These are phyloP conservation scores for Crataegus laevigata DNA, from an alignment of 306 rosid genomes.

Conservation along the genomic window DNA sequence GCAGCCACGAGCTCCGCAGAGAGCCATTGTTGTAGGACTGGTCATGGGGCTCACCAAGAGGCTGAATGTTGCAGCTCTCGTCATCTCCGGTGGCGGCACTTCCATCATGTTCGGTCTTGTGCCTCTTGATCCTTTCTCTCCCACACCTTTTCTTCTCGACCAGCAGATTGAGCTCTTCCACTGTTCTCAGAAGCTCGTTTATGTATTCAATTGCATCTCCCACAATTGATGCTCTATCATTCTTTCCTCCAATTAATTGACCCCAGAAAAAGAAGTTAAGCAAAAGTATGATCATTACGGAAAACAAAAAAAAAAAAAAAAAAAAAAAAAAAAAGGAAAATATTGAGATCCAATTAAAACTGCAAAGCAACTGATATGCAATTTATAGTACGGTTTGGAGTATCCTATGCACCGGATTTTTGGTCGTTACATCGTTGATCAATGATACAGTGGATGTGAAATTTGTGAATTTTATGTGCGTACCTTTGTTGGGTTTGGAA, in stretches of 20 bases:
- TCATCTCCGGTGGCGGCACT: conserved; percentile 30
- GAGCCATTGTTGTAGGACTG: conserved; percentile 37
- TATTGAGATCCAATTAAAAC: neutral
- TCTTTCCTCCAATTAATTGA: conserved; percentile 32
- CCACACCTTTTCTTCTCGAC: conserved; percentile 61
- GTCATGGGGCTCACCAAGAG: conserved; percentile 41
- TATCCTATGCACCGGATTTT: too few relatives aligned
- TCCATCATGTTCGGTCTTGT: conserved; percentile 36
- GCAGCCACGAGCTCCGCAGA: conserved; percentile 84
- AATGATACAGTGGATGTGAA: neutral
- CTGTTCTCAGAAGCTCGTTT: conserved; percentile 52
- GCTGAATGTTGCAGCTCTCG: conserved; percentile 66
- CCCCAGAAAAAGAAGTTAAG: neutral
- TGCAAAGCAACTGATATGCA: neutral
- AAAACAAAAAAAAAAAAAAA: neutral
- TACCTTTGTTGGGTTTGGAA: conserved; percentile 78
- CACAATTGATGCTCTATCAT: conserved; percentile 74
- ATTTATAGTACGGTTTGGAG: neutral
- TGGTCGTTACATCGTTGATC: neutral
- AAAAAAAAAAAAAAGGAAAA: neutral
- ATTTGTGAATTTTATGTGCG: neutral
- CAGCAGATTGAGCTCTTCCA: conserved; percentile 46
- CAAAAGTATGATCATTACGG: neutral
- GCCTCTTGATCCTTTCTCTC: conserved; percentile 61
- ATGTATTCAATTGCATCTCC: conserved; percentile 67